Evolutionary conservation across 306 rosid species (phyloP), one percentile per base, ranked within the genome.

Genomic region (Prunus mira): DNA sequence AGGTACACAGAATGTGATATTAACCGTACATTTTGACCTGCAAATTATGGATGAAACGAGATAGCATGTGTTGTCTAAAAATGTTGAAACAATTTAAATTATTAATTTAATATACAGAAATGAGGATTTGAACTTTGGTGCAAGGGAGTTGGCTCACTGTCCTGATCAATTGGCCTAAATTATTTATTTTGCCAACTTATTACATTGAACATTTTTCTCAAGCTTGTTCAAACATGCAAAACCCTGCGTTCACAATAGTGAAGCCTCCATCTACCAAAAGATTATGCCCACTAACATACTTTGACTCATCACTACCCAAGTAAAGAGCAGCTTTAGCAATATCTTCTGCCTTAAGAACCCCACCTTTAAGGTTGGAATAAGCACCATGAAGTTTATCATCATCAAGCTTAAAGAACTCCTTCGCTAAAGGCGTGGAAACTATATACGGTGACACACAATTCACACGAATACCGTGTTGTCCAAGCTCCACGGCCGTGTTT

Each of bases 221-320:
- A 45, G 55, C 76, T 12, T 76, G 18, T 0, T 49, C 80, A 64
- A 74, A 80, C 25, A 78, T 49, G 18, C 63, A 65, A 49, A 82
- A 65, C 5, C 80, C 61, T 27, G 72, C 6, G 13, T 81, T 79
- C 0, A 52, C 51, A 3, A 76, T 51, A 0, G 74, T 72, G 9
- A 68, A 88, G 24, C 90, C 92, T 69, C 92, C 95, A 69, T 88
- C 89, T 0, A 90, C 32, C 43, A 86, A n/a, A 8, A 88, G 80
- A 56, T 90, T 63, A 49, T 78, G 89, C 0, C 96, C 90, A 67
- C 88, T 84, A 1, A 90, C 89, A 34, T 63, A 87, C 72, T 82
- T 84, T 10, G 95, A 82, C 12, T 79, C 80, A 54, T 90, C 88
- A 52, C 89, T 81, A 1, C n/a, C 95, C 64, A 90, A 58, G 65